Evolutionary conservation across 1,284 basidiomycete genomes (phyloP), one percentile per base, ranked within the genome.

Genomic region (Tylopilus orsonianus): DNA sequence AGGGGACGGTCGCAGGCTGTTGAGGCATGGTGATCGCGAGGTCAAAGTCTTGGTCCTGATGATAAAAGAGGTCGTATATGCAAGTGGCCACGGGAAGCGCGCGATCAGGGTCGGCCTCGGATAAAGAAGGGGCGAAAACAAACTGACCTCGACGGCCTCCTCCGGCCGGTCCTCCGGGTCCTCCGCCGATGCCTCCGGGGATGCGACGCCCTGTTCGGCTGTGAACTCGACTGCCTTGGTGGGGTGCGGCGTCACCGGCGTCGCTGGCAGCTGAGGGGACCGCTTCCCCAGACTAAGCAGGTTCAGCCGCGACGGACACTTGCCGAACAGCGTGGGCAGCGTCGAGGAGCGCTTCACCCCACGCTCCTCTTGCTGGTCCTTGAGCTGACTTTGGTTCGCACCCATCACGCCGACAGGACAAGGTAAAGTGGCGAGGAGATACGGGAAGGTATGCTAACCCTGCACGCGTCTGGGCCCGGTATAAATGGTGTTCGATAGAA

Each of bases 1-100:
- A 85, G 12, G 82, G 81, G 20, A 85, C 83, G 16, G 81, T 83
- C 20, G 69, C 48, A 22, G 74, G 56, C 38, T 56, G 67, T 30
- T 54, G 49, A 7, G 64, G 49, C 66, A 66, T 67, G 30, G 16
- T 7, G 46, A 46, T 43, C 36, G 35, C 44, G 44, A 42, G 9
- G 44, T 50, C 44, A 39, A 20, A 29, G 24, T 46, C 54, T 30
- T 41, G 41, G 42, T 50, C 46, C 65, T 64, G 47, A 32, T 49
- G 35, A 20, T 24, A 27, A 10, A 43, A 35, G 39, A 16, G 20
- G 46, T 54, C 62, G 43, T 61, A 61, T 50, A 56, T 60, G 47
- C 32, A 43, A 36, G 12, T 40, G 22, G 18, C 44, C 51, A 61
- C 59, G 50, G 58, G 36, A 52, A 36, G 46, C 32, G 35, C 44